These are phyloP conservation scores for Vigna unguiculata DNA, from an alignment of 306 rosid species.

Conservation along the genomic window DNA sequence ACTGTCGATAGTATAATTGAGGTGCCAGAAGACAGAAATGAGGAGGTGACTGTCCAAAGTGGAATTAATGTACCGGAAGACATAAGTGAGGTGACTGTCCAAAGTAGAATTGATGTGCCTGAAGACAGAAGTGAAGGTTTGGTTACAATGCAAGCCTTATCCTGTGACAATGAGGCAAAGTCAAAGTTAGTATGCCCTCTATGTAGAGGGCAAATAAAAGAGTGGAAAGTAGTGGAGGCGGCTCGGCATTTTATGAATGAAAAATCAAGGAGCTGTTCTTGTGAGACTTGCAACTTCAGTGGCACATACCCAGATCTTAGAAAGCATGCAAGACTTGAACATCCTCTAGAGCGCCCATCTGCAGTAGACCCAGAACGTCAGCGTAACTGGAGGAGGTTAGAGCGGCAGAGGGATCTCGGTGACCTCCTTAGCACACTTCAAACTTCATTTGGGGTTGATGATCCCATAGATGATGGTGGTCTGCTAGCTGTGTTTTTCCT, in stretches of 20 bases:
- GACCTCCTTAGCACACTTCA: conserved; percentile 93
- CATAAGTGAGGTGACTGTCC: conserved; percentile 11
- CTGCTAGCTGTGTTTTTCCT: conserved; percentile 89
- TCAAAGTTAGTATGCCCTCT: conserved; percentile 85
- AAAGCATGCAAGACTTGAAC: conserved; percentile 93
- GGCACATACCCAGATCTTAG: conserved; percentile 91
- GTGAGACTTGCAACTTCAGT: conserved; percentile 79
- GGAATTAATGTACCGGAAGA: conserved; percentile 28
- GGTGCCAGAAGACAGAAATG: conserved; percentile 15
- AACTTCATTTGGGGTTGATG: conserved; percentile 83
- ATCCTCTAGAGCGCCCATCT: conserved; percentile 88
- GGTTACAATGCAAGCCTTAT: conserved; percentile 54
- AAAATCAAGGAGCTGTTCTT: conserved; percentile 86
- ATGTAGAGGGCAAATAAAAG: conserved; percentile 89
- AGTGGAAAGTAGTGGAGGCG: conserved; percentile 80
- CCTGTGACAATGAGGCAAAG: conserved; percentile 70
- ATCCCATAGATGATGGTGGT: conserved; percentile 82
- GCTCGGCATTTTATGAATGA: conserved; percentile 95
- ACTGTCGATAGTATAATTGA: conserved; percentile 39
- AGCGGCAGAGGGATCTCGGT: conserved; percentile 94
- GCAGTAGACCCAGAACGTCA: conserved; percentile 92
- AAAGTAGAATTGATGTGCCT: conserved; percentile 50
- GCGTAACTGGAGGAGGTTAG: conserved; percentile 91
- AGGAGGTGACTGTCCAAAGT: conserved; percentile 46
- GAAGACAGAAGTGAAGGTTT: conserved; percentile 63